phyloP scores from a whole-genome alignment of 1,139 yeast species.

The Pichia terricola region DNA sequence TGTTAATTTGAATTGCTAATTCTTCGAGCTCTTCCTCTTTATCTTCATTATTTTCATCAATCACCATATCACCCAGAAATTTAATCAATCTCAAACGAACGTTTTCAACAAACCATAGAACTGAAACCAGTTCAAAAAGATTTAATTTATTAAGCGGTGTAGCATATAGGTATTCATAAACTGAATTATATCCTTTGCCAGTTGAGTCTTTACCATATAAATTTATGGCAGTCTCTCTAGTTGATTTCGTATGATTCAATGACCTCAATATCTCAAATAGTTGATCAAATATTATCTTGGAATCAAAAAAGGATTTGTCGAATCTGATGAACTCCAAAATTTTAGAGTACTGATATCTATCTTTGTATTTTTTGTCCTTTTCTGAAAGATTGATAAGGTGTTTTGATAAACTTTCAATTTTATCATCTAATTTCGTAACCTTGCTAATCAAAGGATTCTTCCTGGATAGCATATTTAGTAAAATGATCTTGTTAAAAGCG shows the following conservation, averaged over 20 bases:
- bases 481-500: slow-evolving; percentile 7
- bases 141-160: slow-evolving; percentile 10
- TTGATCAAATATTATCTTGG: slow-evolving; percentile 2
- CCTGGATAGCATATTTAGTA: slow-evolving; percentile 4
- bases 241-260: slow-evolving; percentile 8
- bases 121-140: slow-evolving; percentile 8
- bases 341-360: slow-evolving; percentile 2
- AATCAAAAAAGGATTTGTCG: slow-evolving; percentile 7
- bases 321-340: slow-evolving; percentile 4
- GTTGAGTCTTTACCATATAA: slow-evolving; percentile 3
- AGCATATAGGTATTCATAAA: slow-evolving; percentile 9
- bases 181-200: slow-evolving; percentile 10
- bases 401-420: slow-evolving; percentile 1
- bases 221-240: slow-evolving; percentile 4
- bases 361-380: not conserved
- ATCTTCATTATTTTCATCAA: slow-evolving; percentile 4
- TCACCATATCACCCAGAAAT: slow-evolving; percentile 7
- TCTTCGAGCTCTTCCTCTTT: not conserved
- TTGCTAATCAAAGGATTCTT: slow-evolving; percentile 9
- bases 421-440: slow-evolving; percentile 3
- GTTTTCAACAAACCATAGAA: slow-evolving; percentile 9
- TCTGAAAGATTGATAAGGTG: not conserved
- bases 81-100: slow-evolving; percentile 6
- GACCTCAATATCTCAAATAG: slow-evolving; percentile 7
- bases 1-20: slow-evolving; percentile 6